Evolutionary conservation across 805 yeast genomes (phyloP), one percentile per base, ranked within the genome.

Genomic region (Monosporozyma unispora): DNA sequence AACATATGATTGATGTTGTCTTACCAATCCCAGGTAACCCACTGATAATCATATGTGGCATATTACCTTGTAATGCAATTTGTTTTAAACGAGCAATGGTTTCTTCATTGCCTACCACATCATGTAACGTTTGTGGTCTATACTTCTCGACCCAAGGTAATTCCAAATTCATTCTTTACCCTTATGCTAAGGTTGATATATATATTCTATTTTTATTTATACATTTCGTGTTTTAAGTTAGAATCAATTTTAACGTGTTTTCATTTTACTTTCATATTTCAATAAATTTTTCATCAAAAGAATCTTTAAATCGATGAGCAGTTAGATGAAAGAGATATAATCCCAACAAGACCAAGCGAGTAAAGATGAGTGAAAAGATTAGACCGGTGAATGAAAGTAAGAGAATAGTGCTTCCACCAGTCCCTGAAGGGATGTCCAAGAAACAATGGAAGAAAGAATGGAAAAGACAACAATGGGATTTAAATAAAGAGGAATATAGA

Each of bases 21-120:
- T 93, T 93, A 40, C 99, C 99, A 49, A 93, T 91, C 57, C 99
- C 99, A 2, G 99, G 99, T 44, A 88, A 70, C 2, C 99, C 96
- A n/a, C 93, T 84, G 43, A 93, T 85, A 58, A 93, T 90, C 78
- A 93, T 73, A 68, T 93, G 96, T 1, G 99, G 98, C 87, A 93
- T 84, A 68, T 93, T 93, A 29, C 99, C 99, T 60, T 90, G 96
- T 45, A 77, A 69, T 4, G 95, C 96, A 47, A 93, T 90, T 52
- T 87, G 78, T 59, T 83, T 79, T 48, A 93, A 73, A 37, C 97
- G 76, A 52, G 83, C 88, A 3, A 93, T 77, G 3, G 98, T 91
- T 53, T 90, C 98, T 49, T 78, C 82, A 59, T 93, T 93, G 9
- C 99, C 99, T 10, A 91, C 98, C 23, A 93, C 83, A 60, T 93